Evolutionary conservation across 2,329 filamentous ascomycete genomes (phyloP), one percentile per base, ranked within the genome.

Genomic region (Paecilomyces formosus): DNA sequence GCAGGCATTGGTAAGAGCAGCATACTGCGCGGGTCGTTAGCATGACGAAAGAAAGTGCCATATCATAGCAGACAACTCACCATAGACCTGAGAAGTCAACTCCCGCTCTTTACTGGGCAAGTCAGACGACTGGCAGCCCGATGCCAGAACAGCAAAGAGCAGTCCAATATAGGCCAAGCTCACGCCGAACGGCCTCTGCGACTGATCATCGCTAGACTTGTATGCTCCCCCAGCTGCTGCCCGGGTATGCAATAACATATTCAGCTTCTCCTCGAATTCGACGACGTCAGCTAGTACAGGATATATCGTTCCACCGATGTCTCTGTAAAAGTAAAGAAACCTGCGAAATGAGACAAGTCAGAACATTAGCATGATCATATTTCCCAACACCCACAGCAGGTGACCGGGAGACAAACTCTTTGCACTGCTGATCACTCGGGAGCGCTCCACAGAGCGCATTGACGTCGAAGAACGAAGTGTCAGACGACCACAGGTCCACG

Each of bases 1-100:
- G 81, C 26, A 86, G 74, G 64, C 84, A 86, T 67, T 87, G 84
- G 61, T 86, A 86, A 54, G 82, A 84, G 70, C 84, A 87, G 71
- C 84, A 87, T 3, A 86, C 81, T 82, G 57, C 8, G 21, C 35
- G 21, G 12, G 8, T 31, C 7, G 50, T 52, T 30, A 39, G 60
- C 77, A 56, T 78, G 73, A 57, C 35, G 26, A 61, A 6, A 18
- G 39, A n/a, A 26, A 21, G 30, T 2, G 5, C n/a, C 12, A 53
- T 9, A 22, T 50, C 51, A 30, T 54, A 28, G 18, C 9, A 53
- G 57, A 56, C 24, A 11, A 68, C 76, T 63, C 73, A 82, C 81
- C 79, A 68, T 85, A 86, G 30, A 87, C 84, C 65, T 86, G 84
- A 9, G 84, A 86, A 6, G 83, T 86, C 63, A 86, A 69, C 64